Evolutionary conservation across 441 rosid genomes (phyloP).

Genomic region (Euphorbia celastroides): DNA sequence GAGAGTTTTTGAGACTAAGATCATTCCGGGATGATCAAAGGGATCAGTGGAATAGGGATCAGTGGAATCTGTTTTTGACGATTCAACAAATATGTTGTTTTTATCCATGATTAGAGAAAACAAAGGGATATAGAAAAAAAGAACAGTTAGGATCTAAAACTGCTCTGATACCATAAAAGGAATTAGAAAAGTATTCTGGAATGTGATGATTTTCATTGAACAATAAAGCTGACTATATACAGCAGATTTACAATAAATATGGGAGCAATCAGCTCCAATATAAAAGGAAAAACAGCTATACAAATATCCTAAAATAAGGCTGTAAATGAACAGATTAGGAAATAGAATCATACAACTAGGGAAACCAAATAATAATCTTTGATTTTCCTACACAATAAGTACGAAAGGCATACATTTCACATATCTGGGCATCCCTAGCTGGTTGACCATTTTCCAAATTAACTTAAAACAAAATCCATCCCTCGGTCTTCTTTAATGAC

Average conservation of each 20-base stretch:
- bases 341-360: too few species aligned
- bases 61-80: conserved; percentile 6
- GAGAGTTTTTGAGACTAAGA: not conserved
- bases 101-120: conserved; percentile 2
- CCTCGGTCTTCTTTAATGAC: too few species aligned
- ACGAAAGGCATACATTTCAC: too few species aligned
- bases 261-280: too few species aligned
- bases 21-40: not conserved
- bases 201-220: not conserved
- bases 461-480: too few species aligned
- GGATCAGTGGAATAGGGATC: not conserved
- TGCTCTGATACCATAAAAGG: not conserved
- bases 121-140: not conserved
- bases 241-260: not conserved
- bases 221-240: not conserved
- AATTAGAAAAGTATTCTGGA: not conserved
- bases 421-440: too few species aligned
- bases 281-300: too few species aligned
- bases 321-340: too few species aligned
- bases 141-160: not conserved
- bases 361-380: too few species aligned
- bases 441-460: too few species aligned
- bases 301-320: too few species aligned
- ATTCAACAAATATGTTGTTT: not conserved
- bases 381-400: too few species aligned